Base-by-base conservation (phyloP, 106 monocot species). In the Agapanthus africanus region DNA sequence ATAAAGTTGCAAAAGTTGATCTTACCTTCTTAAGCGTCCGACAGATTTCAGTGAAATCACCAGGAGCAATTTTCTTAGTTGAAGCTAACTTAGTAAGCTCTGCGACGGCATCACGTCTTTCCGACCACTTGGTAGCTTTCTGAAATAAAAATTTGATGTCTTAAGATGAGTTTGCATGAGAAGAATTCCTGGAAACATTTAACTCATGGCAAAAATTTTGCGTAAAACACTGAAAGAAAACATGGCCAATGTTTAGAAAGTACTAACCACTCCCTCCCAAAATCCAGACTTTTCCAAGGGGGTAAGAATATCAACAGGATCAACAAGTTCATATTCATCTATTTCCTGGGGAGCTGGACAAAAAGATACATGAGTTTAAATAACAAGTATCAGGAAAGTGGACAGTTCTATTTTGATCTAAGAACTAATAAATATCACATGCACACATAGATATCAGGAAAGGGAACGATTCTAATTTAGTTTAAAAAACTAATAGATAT, bases 71-170 rank as follows among this genome's bases (percentile, higher is more conserved):
- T 82, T 77, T 97, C 73, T 84, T 97, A 63, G 88, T 79, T 37
- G 95, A 88, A 59, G 95, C 71, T 65, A 91, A 85, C 72, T 97
- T 97, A 11, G 77, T 89, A 56, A 97, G 91, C 70, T 97, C 88
- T 22, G 81, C 88, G 40, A 95, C 88, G 60, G 95, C 95, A 84
- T 95, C 95, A 74, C 86, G 91, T 61, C 95, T 90, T 81, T 99
- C 99, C 30, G 99, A 99, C 99, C 99, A 99, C 76, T 99, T 99
- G 15, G 90, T 80, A 67, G 99, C 99, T 93, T 93, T 99, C 99
- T 99, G 78, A 60, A 37, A 60, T 56, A 9, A 60, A 60, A 32
- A 30, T 25, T 25, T 28, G 31, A 5, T 7, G 30, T 60, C 25
- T 60, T 60, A 60, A 4, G 21, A 60, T 60, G 6, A 27, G 4